Evolutionary conservation across 2,329 filamentous ascomycete genomes (phyloP).

Genomic region (Pseudogymnoascus verrucosus): DNA sequence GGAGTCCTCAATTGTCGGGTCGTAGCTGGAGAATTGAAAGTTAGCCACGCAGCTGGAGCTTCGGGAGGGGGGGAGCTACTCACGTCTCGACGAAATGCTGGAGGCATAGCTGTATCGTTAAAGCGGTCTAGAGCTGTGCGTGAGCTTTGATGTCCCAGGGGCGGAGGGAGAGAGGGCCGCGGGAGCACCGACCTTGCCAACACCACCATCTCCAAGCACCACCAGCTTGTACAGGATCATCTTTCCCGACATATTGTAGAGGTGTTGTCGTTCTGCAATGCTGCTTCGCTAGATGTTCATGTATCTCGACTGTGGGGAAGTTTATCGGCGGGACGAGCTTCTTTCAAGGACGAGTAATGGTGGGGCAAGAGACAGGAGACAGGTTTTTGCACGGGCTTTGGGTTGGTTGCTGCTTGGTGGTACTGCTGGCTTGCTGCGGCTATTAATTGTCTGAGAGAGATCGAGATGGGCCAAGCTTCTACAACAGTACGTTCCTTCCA

Average conservation of each 20-base stretch:
- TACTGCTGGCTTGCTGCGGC: background rate
- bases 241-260: conserved; percentile 65
- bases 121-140: conserved; percentile 49
- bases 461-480: background rate
- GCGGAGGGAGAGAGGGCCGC: conserved; percentile 3
- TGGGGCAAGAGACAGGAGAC: conserved; percentile 7
- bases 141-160: conserved; percentile 6
- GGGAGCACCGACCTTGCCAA: conserved; percentile 63
- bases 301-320: conserved; percentile 6
- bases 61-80: conserved; percentile 1
- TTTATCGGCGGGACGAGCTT: conserved; percentile 8
- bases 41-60: conserved; percentile 16
- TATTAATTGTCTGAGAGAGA: conserved; percentile 1
- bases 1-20: conserved; percentile 81
- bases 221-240: conserved; percentile 96
- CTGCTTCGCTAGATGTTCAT: conserved; percentile 6
- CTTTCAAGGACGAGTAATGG: conserved; percentile 5
- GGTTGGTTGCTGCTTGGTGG: background rate
- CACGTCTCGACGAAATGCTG: conserved; percentile 95
- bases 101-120: conserved; percentile 93
- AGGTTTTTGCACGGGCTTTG: conserved; percentile 2
- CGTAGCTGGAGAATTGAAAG: conserved; percentile 41
- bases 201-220: conserved; percentile 88
- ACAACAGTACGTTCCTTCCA: background rate
- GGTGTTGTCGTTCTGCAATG: background rate